Evolutionary conservation across 352 stramenopile species (phyloP), one percentile per base, ranked within the genome.

Genomic region (Phytopythium helicoides): DNA sequence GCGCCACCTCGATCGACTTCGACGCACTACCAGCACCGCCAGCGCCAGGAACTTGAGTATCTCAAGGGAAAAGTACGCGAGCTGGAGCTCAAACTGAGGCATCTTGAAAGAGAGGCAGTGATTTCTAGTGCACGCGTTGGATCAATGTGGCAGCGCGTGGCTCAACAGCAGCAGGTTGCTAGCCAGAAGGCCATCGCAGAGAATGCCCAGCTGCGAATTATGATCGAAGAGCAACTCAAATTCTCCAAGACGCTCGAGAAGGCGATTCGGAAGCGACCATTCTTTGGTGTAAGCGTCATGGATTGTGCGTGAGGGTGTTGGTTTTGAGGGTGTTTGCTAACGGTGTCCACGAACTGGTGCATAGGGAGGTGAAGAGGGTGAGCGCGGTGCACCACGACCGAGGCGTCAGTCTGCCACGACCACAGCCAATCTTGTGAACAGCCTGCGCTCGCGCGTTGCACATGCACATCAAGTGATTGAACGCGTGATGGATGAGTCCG

Each of bases 41-140:
- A 73, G 41, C 66, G 68, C 34, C 58, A 70, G 23, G 65, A 74
- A 56, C 56, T 78, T 25, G 55, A 63, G 41, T 74, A 74, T 41
- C 54, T 78, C 33, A 74, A 67, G 48, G 14, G 23, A 52, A 68
- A 68, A 19, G 56, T 70, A 31, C 53, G 54, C 37, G 68, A 73
- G 48, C 56, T 77, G 18, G 68, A 77, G 47, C 41, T 28, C 7
- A 49, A 63, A 23, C 46, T 77, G 42, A 42, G 46, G 0, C 54
- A 28, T n/a, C 36, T 71, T 9, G 62, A 68, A 42, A 36, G 52
- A 11, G 62, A 68, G 6, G 42, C 42, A 8, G 42, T 6, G 12
- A 12, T 6, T 1, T 15, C 39, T 11, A 16, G 19, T 19, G 25
- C 22, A 23, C n/a, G 25, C 19, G 42, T 41, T 35, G 44, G 47